phyloP scores from a whole-genome alignment of 202 grass and related monocot genomes.

The Cymbopogon flexuosus region DNA sequence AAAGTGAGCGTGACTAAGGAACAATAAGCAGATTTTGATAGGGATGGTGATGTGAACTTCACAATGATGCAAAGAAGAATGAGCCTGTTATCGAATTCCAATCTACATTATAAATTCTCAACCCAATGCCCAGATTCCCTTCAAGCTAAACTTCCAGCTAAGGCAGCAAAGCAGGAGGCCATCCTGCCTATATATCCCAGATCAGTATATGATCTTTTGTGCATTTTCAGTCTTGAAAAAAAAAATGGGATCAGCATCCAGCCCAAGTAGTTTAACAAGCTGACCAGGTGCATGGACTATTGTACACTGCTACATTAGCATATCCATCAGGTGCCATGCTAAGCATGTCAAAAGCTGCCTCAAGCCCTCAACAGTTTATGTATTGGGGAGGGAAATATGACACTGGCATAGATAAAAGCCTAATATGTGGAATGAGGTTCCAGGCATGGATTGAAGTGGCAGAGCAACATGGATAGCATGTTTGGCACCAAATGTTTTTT shows the following conservation, averaged over 20 bases:
- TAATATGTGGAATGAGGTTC: slow-evolving; percentile 1
- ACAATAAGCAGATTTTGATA: neutral
- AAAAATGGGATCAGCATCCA: neutral
- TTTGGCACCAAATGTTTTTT: slow-evolving; percentile 23
- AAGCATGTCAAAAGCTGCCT: slow-evolving; percentile 21
- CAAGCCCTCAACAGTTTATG: neutral
- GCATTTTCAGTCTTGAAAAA: slow-evolving; percentile 11
- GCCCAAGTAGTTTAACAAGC: slow-evolving; percentile 17
- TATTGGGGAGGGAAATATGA: neutral
- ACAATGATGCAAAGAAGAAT: neutral
- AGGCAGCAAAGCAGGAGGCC: neutral
- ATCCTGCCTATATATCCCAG: neutral
- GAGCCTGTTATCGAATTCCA: neutral
- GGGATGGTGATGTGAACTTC: neutral
- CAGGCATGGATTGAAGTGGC: slow-evolving; percentile 4
- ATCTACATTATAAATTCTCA: neutral
- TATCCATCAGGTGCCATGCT: neutral
- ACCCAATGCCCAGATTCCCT: neutral
- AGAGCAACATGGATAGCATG: neutral
- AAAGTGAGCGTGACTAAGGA: neutral
- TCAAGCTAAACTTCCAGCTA: neutral
- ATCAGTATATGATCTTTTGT: neutral
- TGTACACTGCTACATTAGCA: neutral
- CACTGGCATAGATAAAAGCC: slow-evolving; percentile 13
- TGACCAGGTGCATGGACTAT: neutral